phyloP scores from a whole-genome alignment of 1,139 yeast species.

The Saccharomyces hybrid region DNA sequence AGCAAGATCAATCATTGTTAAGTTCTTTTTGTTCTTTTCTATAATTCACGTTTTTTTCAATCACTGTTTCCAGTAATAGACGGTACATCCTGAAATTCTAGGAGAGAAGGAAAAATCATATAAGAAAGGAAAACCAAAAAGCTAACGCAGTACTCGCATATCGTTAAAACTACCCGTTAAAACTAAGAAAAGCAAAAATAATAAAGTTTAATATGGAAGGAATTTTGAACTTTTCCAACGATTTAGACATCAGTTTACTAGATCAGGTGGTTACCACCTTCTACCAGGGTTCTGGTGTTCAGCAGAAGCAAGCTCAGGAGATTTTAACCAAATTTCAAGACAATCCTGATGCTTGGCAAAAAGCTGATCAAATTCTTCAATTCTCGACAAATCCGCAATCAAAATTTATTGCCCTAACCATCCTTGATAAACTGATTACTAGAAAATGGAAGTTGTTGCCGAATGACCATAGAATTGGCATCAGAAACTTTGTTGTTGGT shows the following conservation, averaged over 20 bases:
- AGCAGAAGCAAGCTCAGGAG: slow-evolving; percentile 75
- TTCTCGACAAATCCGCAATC: slow-evolving; percentile 74
- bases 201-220: slow-evolving; percentile 54
- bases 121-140: not conserved
- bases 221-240: slow-evolving; percentile 77
- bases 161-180: not conserved
- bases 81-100: not conserved
- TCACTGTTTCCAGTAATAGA: not conserved
- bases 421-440: slow-evolving; percentile 80
- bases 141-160: not conserved
- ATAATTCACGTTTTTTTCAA: not conserved
- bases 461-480: slow-evolving; percentile 76
- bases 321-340: slow-evolving; percentile 86
- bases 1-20: not conserved
- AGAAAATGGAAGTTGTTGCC: slow-evolving; percentile 93
- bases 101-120: not conserved
- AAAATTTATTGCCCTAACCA: slow-evolving; percentile 84
- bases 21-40: not conserved
- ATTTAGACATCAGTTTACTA: slow-evolving; percentile 68
- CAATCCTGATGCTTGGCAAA: slow-evolving; percentile 92
- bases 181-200: not conserved
- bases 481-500: slow-evolving; percentile 83
- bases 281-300: slow-evolving; percentile 72
- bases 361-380: slow-evolving; percentile 83
- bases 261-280: slow-evolving; percentile 86